These are phyloP conservation scores for Fusarium armeniacum DNA, from an alignment of 2,329 filamentous ascomycete species.

Conservation along the genomic window DNA sequence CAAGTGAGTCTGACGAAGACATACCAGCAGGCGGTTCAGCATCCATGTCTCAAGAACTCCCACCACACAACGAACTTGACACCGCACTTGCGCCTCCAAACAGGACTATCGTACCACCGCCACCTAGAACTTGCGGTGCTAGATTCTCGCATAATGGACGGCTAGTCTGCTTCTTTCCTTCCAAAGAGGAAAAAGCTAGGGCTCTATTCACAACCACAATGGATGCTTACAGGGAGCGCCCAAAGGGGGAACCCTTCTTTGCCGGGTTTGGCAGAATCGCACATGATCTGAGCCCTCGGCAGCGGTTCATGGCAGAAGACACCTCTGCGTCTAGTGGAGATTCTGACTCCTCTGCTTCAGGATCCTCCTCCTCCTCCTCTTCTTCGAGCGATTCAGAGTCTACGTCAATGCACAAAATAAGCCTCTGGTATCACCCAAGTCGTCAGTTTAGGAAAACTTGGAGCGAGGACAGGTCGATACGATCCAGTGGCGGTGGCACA, in stretches of 20 bases:
- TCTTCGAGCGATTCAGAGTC: constrained; percentile 73
- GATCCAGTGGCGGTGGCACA: constrained; percentile 72
- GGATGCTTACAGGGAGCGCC: constrained; percentile 62
- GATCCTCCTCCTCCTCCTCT: constrained; percentile 65
- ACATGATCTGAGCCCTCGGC: constrained; percentile 64
- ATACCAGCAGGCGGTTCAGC: constrained; percentile 67
- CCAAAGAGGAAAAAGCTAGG: constrained; percentile 72
- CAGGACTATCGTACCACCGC: constrained; percentile 67
- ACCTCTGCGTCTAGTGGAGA: constrained; percentile 66
- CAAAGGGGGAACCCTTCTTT: constrained; percentile 69
- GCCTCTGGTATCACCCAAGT: constrained; percentile 68
- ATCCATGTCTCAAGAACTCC: constrained; percentile 73
- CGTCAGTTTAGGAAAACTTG: constrained; percentile 68
- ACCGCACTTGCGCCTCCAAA: constrained; percentile 66
- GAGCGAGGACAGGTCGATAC: constrained; percentile 69
- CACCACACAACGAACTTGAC: constrained; percentile 67
- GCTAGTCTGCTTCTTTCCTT: constrained; percentile 77
- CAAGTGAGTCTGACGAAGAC: constrained; percentile 81
- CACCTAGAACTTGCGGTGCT: constrained; percentile 71
- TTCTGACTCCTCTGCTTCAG: constrained; percentile 64
- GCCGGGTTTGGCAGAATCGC: constrained; percentile 69
- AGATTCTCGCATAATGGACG: constrained; percentile 73
- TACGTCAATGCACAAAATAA: constrained; percentile 72
- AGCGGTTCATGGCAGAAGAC: constrained; percentile 63
- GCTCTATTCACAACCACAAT: constrained; percentile 63